Percentiles rank a stretch among this genome's conserved stretches.
Conservation (phyloP, 495 filamentous ascomycete genomes). For the Daldinia loculata region DNA sequence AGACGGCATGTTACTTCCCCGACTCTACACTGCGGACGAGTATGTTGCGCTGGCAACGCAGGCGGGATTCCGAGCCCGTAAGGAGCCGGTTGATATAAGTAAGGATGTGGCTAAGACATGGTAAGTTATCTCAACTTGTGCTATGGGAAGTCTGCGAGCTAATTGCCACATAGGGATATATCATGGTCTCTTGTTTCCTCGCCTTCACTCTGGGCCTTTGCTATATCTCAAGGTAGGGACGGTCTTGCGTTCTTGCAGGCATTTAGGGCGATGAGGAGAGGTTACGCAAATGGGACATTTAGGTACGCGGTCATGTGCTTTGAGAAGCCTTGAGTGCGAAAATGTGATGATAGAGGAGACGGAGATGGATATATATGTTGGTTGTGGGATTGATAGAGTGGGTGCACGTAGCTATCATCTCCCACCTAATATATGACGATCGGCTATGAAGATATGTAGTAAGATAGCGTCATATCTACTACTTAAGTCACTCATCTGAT, state of each 20-base stretch:
- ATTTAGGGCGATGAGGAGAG: constrained; percentile 66
- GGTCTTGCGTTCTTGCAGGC: constrained; percentile 66
- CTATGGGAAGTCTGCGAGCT: not conserved
- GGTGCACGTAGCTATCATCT: not conserved
- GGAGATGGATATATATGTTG: not conserved
- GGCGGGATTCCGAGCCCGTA: constrained; percentile 55
- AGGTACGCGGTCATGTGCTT: constrained; percentile 66
- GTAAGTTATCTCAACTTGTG: constrained; percentile 47
- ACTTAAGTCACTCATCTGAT: not conserved
- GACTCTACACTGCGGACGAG: constrained; percentile 57
- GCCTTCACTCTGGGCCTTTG: constrained; percentile 65
- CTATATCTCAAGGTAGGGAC: constrained; percentile 64
- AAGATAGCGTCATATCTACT: not conserved
- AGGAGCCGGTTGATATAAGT: constrained; percentile 63
- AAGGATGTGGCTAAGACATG: constrained; percentile 65
- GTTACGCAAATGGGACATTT: constrained; percentile 65
- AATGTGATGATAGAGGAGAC: not conserved
- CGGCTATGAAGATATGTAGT: not conserved
- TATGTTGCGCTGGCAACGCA: constrained; percentile 58
- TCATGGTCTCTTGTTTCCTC: constrained; percentile 66
- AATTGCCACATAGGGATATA: constrained; percentile 59
- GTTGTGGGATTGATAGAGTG: not conserved
- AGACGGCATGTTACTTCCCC: constrained; percentile 66
- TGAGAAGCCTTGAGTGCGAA: constrained; percentile 50
- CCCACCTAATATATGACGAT: not conserved